A percentile compares a stretch with the other conserved stretches of the same genome.
Evolutionary conservation across 768 basidiomycete species (phyloP).

Genomic region (Kwoniella heveanensis): DNA sequence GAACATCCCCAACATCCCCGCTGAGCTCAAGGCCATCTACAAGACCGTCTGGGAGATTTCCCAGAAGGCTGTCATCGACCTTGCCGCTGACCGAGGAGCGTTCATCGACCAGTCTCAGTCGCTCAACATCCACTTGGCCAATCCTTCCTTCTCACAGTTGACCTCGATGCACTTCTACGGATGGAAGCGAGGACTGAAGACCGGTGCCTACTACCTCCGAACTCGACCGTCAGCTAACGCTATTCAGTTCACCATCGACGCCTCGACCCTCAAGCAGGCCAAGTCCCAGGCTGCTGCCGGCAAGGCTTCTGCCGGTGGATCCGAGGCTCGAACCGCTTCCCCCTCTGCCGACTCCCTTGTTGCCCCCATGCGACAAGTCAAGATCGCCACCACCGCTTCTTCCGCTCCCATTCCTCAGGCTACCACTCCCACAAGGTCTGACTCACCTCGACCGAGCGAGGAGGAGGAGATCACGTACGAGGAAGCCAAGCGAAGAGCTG

Average conservation of each 20-base stretch:
- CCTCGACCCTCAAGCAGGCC: conserved; percentile 63
- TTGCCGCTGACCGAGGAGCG: conserved; percentile 97
- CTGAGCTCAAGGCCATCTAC: conserved; percentile 94
- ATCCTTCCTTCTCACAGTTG: conserved; percentile 86
- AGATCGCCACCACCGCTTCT: conserved; percentile 44
- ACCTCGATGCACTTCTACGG: conserved; percentile 67
- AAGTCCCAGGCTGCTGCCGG: conserved; percentile 41
- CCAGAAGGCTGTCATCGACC: conserved; percentile 96
- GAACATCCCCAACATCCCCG: conserved; percentile 83
- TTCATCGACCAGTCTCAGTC: conserved; percentile 95
- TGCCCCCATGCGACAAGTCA: conserved; percentile 45
- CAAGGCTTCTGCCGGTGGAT: conserved; percentile 11
- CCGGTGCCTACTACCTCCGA: conserved; percentile 92
- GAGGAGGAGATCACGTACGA: conserved; percentile 56
- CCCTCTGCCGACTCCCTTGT: conserved; percentile 34
- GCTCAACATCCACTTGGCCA: conserved; percentile 87
- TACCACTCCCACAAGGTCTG: conserved; percentile 6
- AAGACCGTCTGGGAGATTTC: conserved; percentile 99
- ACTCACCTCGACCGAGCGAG: conserved; percentile 42
- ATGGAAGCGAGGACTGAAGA: conserved; percentile 99
- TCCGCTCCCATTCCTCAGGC: conserved; percentile 13
- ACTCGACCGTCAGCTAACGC: conserved; percentile 93
- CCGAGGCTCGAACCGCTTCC: conserved; percentile 4
- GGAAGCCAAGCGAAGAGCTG: conserved; percentile 54
- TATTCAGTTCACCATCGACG: conserved; percentile 96